Conservation (phyloP, 306 rosid species). For the Coriaria nepalensis region DNA sequence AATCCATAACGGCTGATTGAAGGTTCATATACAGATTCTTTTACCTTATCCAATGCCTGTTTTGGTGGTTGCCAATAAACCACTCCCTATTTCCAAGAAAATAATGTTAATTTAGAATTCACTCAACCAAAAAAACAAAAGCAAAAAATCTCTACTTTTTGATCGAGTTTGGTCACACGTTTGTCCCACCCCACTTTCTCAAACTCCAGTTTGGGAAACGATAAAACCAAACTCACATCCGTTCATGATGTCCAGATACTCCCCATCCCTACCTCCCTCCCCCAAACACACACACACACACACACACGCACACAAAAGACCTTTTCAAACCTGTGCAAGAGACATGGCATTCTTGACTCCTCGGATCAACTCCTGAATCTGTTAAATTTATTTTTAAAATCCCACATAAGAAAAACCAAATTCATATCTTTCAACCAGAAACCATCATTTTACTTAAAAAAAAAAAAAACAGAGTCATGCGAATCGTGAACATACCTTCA, state of each 20-base stretch:
- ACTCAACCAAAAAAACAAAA: background rate
- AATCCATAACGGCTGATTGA: slow-evolving; percentile 73
- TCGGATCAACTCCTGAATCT: slow-evolving; percentile 40
- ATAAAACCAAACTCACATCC: background rate
- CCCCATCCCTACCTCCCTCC: slow-evolving; percentile 7
- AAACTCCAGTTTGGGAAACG: background rate
- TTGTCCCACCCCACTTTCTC: too few relatives aligned
- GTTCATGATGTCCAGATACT: slow-evolving; percentile 16
- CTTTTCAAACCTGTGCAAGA: slow-evolving; percentile 40
- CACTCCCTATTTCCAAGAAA: slow-evolving; percentile 49
- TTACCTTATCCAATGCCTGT: slow-evolving; percentile 66
- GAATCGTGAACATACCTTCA: slow-evolving; percentile 22
- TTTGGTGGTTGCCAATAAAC: slow-evolving; percentile 95
- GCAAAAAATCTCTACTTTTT: background rate
- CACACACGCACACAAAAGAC: slow-evolving; percentile 1
- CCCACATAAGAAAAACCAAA: background rate
- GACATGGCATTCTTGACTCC: slow-evolving; percentile 32
- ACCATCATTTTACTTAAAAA: slow-evolving; percentile 1
- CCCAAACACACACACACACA: background rate
- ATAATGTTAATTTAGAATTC: background rate
- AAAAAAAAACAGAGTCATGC: background rate
- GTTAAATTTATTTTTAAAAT: slow-evolving; percentile 12
- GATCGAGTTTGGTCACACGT: too few relatives aligned
- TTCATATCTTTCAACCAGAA: slow-evolving; percentile 3
- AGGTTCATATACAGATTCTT: slow-evolving; percentile 75